Evolutionary conservation across 768 basidiomycete species (phyloP).

Genomic region (Atractiella rhizophila): DNA sequence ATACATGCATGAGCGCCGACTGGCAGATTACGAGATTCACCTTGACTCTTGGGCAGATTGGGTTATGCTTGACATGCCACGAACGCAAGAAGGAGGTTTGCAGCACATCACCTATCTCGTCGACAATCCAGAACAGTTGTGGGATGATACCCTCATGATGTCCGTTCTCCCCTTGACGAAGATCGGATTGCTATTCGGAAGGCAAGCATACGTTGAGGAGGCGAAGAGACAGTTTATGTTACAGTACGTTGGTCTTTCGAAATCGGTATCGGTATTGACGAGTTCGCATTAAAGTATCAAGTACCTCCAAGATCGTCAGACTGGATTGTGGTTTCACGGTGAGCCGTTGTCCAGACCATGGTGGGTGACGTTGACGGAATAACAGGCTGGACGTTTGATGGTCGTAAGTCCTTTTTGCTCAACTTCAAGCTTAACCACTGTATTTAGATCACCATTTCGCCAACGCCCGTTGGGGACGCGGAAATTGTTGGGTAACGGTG

Average conservation of each 20-base stretch:
- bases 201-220: constrained; percentile 31
- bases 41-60: constrained; percentile 32
- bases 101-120: constrained; percentile 30
- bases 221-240: constrained; percentile 31
- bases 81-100: constrained; percentile 28
- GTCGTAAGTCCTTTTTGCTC: not conserved
- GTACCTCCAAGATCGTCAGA: constrained; percentile 27
- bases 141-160: constrained; percentile 40
- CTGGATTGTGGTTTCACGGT: constrained; percentile 31
- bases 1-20: constrained; percentile 24
- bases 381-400: too few species aligned
- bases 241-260: constrained; percentile 16
- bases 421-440: constrained; percentile 7
- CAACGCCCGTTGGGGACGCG: constrained; percentile 31
- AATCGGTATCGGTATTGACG: not conserved
- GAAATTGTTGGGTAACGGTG: constrained; percentile 33
- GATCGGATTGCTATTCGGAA: constrained; percentile 31
- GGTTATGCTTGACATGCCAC: constrained; percentile 29
- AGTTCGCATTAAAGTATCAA: constrained; percentile 23
- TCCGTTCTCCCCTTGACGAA: constrained; percentile 33
- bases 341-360: constrained; percentile 11
- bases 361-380: too few species aligned
- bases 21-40: constrained; percentile 23
- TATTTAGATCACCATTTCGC: constrained; percentile 29
- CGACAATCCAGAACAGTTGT: constrained; percentile 28